phyloP scores from a whole-genome alignment of 2,329 filamentous ascomycete species.

The Setomelanomma holmii region DNA sequence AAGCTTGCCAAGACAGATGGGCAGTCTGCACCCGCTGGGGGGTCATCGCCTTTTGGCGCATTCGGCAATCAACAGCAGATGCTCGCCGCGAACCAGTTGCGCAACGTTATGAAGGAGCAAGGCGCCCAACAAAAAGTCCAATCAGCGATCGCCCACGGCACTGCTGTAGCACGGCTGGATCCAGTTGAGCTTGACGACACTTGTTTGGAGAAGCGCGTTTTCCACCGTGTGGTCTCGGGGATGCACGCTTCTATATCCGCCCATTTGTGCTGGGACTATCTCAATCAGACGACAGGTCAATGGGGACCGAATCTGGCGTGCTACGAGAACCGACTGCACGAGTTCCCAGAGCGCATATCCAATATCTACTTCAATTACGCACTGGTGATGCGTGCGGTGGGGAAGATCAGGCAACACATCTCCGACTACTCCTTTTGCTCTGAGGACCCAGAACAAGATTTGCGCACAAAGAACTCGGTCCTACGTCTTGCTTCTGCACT shows the following conservation, averaged over 20 bases:
- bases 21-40: slow-evolving; percentile 47
- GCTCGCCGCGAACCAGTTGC: slow-evolving; percentile 67
- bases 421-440: slow-evolving; percentile 89
- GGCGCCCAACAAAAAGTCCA: slow-evolving; percentile 67
- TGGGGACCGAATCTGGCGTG: slow-evolving; percentile 92
- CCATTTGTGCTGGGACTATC: slow-evolving; percentile 93
- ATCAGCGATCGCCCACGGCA: slow-evolving; percentile 59
- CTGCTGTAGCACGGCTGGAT: slow-evolving; percentile 66
- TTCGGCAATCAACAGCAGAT: slow-evolving; percentile 53
- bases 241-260: slow-evolving; percentile 99
- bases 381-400: slow-evolving; percentile 87
- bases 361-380: slow-evolving; percentile 99
- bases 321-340: slow-evolving; percentile 85
- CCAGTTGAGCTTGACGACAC: slow-evolving; percentile 84
- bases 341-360: slow-evolving; percentile 86
- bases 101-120: slow-evolving; percentile 66
- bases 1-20: slow-evolving; percentile 41
- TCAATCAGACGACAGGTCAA: slow-evolving; percentile 92
- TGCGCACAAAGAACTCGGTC: slow-evolving; percentile 80
- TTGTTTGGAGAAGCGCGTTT: slow-evolving; percentile 98
- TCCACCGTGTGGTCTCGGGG: slow-evolving; percentile 91
- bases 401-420: slow-evolving; percentile 85
- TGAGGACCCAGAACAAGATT: slow-evolving; percentile 81
- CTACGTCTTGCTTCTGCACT: slow-evolving; percentile 76
- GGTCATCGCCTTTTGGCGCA: slow-evolving; percentile 48